phyloP scores from a whole-genome alignment of 352 stramenopile genomes.

The Phytopythium helicoides region DNA sequence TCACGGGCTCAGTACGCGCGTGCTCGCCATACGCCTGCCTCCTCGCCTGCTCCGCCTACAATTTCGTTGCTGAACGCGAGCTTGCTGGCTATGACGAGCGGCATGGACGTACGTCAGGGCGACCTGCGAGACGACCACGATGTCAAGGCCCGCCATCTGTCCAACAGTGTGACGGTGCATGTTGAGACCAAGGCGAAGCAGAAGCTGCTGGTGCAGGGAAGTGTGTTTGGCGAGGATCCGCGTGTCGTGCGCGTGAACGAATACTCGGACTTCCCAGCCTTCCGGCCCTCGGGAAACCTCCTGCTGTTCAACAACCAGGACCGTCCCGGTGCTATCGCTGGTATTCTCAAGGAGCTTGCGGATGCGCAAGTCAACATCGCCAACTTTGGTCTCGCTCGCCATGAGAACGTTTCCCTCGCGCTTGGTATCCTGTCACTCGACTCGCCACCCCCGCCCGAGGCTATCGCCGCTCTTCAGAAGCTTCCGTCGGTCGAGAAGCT shows the following conservation, averaged over 20 bases:
- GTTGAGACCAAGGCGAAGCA: slow-evolving; percentile 62
- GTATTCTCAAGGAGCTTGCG: slow-evolving; percentile 66
- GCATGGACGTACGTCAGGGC: slow-evolving; percentile 75
- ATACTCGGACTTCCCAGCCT: slow-evolving; percentile 83
- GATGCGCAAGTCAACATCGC: slow-evolving; percentile 82
- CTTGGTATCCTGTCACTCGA: slow-evolving; percentile 78
- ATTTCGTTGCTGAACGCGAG: slow-evolving; percentile 67
- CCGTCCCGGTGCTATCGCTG: slow-evolving; percentile 70
- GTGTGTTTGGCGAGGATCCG: slow-evolving; percentile 80
- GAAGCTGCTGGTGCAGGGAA: slow-evolving; percentile 65
- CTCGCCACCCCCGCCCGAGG: slow-evolving; percentile 46
- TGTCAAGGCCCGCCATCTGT: slow-evolving; percentile 54
- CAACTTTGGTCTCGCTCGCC: slow-evolving; percentile 78
- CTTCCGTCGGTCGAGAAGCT: slow-evolving; percentile 65
- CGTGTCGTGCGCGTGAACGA: slow-evolving; percentile 79
- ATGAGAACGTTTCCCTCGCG: slow-evolving; percentile 51
- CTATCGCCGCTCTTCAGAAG: slow-evolving; percentile 55
- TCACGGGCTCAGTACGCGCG: slow-evolving; percentile 13
- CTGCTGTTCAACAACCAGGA: slow-evolving; percentile 86
- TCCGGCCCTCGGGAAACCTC: slow-evolving; percentile 74
- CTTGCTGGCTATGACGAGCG: slow-evolving; percentile 66
- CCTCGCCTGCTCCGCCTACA: slow-evolving; percentile 9
- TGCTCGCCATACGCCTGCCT: neutral
- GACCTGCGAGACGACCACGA: slow-evolving; percentile 41
- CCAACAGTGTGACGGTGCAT: slow-evolving; percentile 74